phyloP scores from a whole-genome alignment of 805 yeast genomes.

The Lipomyces spencermartinsiae region DNA sequence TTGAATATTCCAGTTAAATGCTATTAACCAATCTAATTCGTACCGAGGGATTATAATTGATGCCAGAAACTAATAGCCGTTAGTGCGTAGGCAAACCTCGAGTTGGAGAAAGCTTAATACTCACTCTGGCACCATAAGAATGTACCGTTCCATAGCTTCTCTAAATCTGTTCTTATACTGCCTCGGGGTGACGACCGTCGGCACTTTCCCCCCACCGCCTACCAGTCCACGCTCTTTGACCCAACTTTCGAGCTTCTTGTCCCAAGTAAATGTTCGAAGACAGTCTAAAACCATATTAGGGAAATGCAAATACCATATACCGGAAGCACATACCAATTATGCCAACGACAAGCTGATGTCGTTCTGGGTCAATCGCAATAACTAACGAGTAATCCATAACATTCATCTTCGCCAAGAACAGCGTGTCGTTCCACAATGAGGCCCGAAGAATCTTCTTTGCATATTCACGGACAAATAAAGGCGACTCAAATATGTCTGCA shows the following conservation, averaged over 20 bases:
- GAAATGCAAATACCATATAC: too few relatives aligned
- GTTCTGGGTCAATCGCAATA: conserved; percentile 79
- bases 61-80: conserved; percentile 31
- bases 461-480: conserved; percentile 90
- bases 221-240: conserved; percentile 94
- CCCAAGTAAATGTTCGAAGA: conserved; percentile 97
- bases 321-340: conserved; percentile 62
- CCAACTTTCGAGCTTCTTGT: conserved; percentile 97
- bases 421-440: conserved; percentile 92
- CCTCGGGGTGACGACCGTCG: conserved; percentile 95
- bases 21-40: not conserved
- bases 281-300: conserved; percentile 56
- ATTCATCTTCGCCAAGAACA: conserved; percentile 93
- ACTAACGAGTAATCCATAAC: conserved; percentile 98
- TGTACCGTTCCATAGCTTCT: conserved; percentile 97
- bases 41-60: conserved; percentile 10
- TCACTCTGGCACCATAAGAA: conserved; percentile 80
- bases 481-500: conserved; percentile 85
- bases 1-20: not conserved
- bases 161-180: conserved; percentile 93
- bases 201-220: conserved; percentile 85
- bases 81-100: not conserved
- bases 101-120: not conserved
- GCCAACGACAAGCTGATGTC: conserved; percentile 79
- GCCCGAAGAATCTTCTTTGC: conserved; percentile 85